phyloP scores from a whole-genome alignment of 371 early-diverging fungal genomes.

The Zopfochytrium polystomum region DNA sequence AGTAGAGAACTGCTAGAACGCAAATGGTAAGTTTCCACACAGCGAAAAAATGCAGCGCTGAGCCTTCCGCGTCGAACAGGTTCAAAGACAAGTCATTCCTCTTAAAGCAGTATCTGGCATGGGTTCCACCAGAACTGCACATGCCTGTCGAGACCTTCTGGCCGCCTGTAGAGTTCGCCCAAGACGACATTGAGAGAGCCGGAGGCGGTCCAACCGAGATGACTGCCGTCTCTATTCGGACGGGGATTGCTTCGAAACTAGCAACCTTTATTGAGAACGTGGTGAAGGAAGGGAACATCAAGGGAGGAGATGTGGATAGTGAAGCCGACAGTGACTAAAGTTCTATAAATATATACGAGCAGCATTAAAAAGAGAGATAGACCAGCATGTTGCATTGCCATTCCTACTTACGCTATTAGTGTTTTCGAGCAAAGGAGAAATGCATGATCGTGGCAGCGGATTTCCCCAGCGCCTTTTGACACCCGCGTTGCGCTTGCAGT shows the following conservation, averaged over 20 bases:
- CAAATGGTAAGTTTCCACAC: constrained; percentile 33
- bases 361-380: no score
- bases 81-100: constrained; percentile 27
- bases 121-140: constrained; percentile 43
- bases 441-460: no score
- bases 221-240: background rate
- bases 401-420: no score
- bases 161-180: constrained; percentile 37
- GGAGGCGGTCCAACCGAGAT: background rate
- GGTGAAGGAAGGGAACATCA: constrained; percentile 2
- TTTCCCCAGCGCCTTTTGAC: no score
- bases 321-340: constrained; percentile 15
- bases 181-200: constrained; percentile 9
- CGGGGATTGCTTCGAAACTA: constrained; percentile 12
- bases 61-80: constrained; percentile 13
- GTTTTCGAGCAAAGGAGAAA: no score
- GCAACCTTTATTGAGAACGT: constrained; percentile 7
- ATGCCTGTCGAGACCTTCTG: constrained; percentile 28
- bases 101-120: constrained; percentile 28
- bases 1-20: constrained; percentile 21
- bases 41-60: background rate
- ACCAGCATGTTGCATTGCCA: no score
- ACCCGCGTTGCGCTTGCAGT: no score
- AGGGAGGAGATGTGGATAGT: constrained; percentile 9
- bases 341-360: background rate